Evolutionary conservation across 441 rosid genomes (phyloP).

Genomic region (Populus hybrid): DNA sequence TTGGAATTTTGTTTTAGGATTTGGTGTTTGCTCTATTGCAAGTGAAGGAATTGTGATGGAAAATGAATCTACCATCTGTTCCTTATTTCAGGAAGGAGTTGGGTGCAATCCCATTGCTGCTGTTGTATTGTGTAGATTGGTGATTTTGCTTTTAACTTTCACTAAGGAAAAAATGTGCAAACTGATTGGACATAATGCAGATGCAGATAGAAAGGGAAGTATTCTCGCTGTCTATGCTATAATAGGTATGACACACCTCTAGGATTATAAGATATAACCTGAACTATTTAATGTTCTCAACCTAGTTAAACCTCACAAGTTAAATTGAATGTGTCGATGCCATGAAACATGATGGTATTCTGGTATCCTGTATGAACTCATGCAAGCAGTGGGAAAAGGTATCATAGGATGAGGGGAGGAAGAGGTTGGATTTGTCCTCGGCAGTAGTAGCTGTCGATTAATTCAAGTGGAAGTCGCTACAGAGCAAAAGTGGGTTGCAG

Average conservation of each 20-base stretch:
- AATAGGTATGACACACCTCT: background rate
- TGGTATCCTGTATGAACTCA: background rate
- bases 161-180: background rate
- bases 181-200: background rate
- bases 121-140: background rate
- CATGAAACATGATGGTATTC: background rate
- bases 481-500: background rate
- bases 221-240: background rate
- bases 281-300: background rate
- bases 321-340: background rate
- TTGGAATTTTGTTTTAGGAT: background rate
- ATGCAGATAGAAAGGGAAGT: background rate
- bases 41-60: background rate
- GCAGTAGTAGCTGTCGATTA: background rate
- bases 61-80: background rate
- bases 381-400: background rate
- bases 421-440: background rate
- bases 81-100: background rate
- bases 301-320: background rate
- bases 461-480: background rate
- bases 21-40: background rate
- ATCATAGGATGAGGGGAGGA: background rate
- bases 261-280: background rate
- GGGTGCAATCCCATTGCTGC: background rate
- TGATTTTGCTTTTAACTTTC: background rate